phyloP scores from a whole-genome alignment of 305 asterid genomes.

The Rubia balearica region DNA sequence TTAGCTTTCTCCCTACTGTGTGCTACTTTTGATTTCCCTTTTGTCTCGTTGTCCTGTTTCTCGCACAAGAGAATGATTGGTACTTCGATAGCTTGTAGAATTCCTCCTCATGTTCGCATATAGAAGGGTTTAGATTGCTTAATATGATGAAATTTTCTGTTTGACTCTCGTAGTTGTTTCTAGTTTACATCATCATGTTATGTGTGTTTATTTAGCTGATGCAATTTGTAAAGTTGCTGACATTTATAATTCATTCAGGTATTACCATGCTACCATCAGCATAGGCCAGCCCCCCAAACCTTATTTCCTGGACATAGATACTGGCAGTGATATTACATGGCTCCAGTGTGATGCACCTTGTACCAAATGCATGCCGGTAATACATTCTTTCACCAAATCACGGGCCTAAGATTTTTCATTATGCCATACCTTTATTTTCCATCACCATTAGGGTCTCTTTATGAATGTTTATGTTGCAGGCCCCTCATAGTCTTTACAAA shows the following conservation, averaged over 20 bases:
- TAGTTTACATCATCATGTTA: not conserved
- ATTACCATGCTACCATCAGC: constrained; percentile 28
- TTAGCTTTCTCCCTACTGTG: not conserved
- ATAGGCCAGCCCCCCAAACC: constrained; percentile 30
- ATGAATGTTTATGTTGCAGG: constrained; percentile 39
- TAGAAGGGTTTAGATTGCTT: not conserved
- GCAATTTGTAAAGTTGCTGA: not conserved
- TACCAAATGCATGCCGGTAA: constrained; percentile 29
- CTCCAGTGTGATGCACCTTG: constrained; percentile 35
- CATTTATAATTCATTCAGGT: constrained; percentile 22
- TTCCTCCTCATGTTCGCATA: not conserved
- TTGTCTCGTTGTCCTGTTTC: not conserved
- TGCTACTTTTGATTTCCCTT: not conserved
- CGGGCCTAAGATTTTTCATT: not conserved
- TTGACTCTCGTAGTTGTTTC: not conserved
- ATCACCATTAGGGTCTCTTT: not conserved
- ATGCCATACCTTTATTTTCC: not conserved
- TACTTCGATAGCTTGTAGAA: not conserved
- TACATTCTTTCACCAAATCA: not conserved
- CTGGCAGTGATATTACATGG: constrained; percentile 38
- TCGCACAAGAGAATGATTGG: not conserved
- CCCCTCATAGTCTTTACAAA: constrained; percentile 77
- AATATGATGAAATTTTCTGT: not conserved
- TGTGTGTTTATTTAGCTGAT: not conserved
- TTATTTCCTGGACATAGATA: constrained; percentile 30